phyloP scores from a whole-genome alignment of 805 yeast species.

The Nakazawaea holstii region DNA sequence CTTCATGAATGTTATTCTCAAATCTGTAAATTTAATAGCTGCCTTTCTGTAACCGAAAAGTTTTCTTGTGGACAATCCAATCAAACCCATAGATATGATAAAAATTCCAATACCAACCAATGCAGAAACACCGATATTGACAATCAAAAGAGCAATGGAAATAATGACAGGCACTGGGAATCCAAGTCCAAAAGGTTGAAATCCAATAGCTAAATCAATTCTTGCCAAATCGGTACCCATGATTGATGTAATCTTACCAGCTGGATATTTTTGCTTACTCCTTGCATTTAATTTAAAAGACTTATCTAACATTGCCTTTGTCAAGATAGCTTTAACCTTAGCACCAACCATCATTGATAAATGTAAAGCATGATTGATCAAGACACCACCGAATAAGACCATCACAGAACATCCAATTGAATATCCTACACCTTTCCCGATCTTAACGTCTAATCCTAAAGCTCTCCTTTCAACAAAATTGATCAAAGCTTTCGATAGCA shows the following conservation, averaged over 20 bases:
- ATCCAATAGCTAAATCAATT: conserved; percentile 68
- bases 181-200: conserved; percentile 57
- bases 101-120: conserved; percentile 63
- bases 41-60: conserved; percentile 50
- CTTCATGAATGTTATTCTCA: conserved; percentile 68
- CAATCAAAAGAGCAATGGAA: conserved; percentile 56
- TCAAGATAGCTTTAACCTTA: conserved; percentile 62
- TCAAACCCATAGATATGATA: conserved; percentile 41
- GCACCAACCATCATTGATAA: conserved; percentile 60
- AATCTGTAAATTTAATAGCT: conserved; percentile 65
- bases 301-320: conserved; percentile 66
- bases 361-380: conserved; percentile 55
- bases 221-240: conserved; percentile 84
- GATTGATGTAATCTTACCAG: conserved; percentile 69
- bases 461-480: conserved; percentile 51
- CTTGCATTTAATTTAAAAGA: conserved; percentile 55
- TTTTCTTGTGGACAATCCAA: conserved; percentile 42
- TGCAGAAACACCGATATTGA: conserved; percentile 68
- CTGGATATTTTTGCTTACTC: conserved; percentile 56
- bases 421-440: conserved; percentile 70
- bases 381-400: conserved; percentile 42
- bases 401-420: conserved; percentile 64
- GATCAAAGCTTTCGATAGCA: conserved; percentile 61
- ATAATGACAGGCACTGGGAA: conserved; percentile 63
- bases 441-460: conserved; percentile 31